A percentile compares a stretch with the other conserved stretches of the same genome.
These are phyloP conservation scores for Cordyceps fumosorosea DNA, from an alignment of 2,329 filamentous ascomycete species.

Conservation along the genomic window DNA sequence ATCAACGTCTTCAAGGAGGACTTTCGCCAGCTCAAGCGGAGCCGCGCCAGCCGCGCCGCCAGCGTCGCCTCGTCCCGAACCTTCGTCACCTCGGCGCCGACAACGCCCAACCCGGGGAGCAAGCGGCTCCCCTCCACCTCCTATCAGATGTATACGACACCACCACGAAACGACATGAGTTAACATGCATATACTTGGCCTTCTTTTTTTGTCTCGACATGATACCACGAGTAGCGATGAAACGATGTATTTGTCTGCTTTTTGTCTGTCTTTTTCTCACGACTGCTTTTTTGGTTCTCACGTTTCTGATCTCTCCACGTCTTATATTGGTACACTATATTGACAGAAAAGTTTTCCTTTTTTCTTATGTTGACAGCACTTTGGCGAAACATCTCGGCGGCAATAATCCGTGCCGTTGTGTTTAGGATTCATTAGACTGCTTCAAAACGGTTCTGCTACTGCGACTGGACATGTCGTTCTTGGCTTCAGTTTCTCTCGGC, in stretches of 20 bases:
- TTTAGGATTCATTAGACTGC: not conserved
- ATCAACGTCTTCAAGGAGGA: conserved; percentile 57
- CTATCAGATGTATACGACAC: conserved; percentile 6
- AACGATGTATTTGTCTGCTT: not conserved
- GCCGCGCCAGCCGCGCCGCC: conserved; percentile 25
- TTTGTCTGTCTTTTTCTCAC: not conserved
- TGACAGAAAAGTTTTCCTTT: not conserved
- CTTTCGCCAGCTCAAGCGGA: conserved; percentile 44
- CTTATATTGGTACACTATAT: not conserved
- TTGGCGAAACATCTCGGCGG: not conserved
- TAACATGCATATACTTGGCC: not conserved
- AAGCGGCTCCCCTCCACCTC: not conserved
- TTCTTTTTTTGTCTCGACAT: not conserved
- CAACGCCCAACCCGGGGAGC: not conserved
- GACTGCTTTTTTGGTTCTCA: not conserved
- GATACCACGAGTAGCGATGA: not conserved
- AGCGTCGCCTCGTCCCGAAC: not conserved
- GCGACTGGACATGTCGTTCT: not conserved
- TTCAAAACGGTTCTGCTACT: not conserved
- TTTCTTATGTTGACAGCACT: not conserved
- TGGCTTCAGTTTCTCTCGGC: not conserved
- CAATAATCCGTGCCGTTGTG: not conserved
- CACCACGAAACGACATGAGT: conserved; percentile 4
- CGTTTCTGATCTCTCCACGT: not conserved
- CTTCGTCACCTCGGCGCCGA: not conserved